phyloP scores from a whole-genome alignment of 2,329 filamentous ascomycete species.

The Dothideomycetidae sp. region DNA sequence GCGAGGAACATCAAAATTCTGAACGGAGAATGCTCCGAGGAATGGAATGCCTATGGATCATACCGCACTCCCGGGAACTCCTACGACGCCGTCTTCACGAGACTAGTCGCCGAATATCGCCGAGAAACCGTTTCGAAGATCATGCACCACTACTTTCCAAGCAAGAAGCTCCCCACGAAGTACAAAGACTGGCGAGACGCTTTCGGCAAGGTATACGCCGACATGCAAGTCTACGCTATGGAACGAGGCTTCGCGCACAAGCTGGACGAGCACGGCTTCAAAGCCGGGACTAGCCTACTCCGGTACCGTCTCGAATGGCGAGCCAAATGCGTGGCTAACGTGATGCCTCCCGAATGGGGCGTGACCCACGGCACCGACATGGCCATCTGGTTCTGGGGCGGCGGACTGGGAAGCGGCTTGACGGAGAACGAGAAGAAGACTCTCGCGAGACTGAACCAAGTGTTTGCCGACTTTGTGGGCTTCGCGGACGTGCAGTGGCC shows the following conservation, averaged over 20 bases:
- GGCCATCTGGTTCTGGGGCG: slow-evolving; percentile 43
- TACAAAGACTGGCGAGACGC: slow-evolving; percentile 36
- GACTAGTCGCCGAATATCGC: slow-evolving; percentile 41
- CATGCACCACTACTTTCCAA: slow-evolving; percentile 18
- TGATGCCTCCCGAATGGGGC: slow-evolving; percentile 34
- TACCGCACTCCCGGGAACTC: slow-evolving; percentile 36
- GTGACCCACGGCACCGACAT: slow-evolving; percentile 42
- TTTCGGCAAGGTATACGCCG: slow-evolving; percentile 42
- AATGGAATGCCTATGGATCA: slow-evolving; percentile 37
- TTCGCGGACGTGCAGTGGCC: slow-evolving; percentile 30
- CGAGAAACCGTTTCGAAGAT: slow-evolving; percentile 29
- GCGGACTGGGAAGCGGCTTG: slow-evolving; percentile 27
- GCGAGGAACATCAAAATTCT: slow-evolving; percentile 34
- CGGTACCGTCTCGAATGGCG: slow-evolving; percentile 43
- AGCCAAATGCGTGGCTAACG: slow-evolving; percentile 31
- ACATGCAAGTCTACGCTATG: slow-evolving; percentile 41
- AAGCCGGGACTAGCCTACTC: slow-evolving; percentile 31
- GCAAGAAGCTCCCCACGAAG: slow-evolving; percentile 23
- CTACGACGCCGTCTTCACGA: slow-evolving; percentile 28
- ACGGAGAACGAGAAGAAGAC: slow-evolving; percentile 31
- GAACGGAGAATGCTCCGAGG: slow-evolving; percentile 41
- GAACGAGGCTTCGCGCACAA: slow-evolving; percentile 37
- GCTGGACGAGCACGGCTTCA: slow-evolving; percentile 27
- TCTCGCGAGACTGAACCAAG: slow-evolving; percentile 26
- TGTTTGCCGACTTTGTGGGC: slow-evolving; percentile 27